These are phyloP conservation scores for Eucommia ulmoides DNA, from an alignment of 257 asterid species.

Conservation along the genomic window DNA sequence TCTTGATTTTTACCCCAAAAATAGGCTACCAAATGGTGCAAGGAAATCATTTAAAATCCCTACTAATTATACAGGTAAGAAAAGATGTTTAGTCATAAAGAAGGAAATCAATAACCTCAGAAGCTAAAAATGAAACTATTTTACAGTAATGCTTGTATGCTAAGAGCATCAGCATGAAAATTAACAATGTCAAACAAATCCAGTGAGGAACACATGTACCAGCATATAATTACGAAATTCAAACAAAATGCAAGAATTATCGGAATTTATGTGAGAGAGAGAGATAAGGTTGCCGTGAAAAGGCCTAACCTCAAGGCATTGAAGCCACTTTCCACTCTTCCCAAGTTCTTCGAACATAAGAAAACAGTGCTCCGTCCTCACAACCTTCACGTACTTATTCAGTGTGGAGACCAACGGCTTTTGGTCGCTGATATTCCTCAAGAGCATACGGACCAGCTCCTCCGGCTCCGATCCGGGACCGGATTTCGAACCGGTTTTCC, in stretches of 20 bases:
- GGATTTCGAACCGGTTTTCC: constrained; percentile 19
- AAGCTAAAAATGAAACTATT: too few species aligned
- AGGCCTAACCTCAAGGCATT: constrained; percentile 73
- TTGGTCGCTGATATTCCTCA: constrained; percentile 47
- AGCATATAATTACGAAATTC: not conserved
- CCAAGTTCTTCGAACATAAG: constrained; percentile 90
- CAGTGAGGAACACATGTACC: not conserved
- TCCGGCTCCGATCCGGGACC: constrained; percentile 38
- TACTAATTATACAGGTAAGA: too few species aligned
- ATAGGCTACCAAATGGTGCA: too few species aligned
- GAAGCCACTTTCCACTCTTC: constrained; percentile 67
- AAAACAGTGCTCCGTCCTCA: constrained; percentile 84
- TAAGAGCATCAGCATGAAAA: not conserved
- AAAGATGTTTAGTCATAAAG: too few species aligned
- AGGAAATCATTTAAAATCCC: too few species aligned
- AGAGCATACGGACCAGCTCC: constrained; percentile 46
- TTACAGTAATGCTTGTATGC: not conserved
- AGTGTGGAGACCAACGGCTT: constrained; percentile 47
- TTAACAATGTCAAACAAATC: not conserved
- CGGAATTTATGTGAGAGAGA: not conserved
- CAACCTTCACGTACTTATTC: constrained; percentile 53
- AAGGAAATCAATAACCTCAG: too few species aligned
- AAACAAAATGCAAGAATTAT: not conserved
- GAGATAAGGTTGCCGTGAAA: not conserved
- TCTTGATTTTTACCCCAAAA: too few species aligned